Evolutionary conservation across 495 filamentous ascomycete species (phyloP).

Genomic region (Aeminium ludgeri): DNA sequence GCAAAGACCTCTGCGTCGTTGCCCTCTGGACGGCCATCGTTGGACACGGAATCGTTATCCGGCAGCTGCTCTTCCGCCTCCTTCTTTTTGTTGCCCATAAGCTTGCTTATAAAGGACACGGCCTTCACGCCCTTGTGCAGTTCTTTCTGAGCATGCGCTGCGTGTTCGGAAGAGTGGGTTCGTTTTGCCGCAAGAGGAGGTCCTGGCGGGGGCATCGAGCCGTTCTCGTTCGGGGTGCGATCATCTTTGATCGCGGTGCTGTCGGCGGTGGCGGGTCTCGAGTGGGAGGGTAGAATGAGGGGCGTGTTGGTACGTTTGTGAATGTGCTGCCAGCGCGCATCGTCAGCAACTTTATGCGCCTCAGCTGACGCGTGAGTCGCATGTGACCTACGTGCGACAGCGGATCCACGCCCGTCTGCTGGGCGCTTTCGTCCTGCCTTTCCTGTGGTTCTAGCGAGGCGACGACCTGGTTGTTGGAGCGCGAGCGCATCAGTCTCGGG

Average conservation of each 20-base stretch:
- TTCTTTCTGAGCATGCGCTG: no score
- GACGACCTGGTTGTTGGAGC: slow-evolving; percentile 3
- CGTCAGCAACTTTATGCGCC: neutral
- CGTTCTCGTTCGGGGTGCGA: neutral
- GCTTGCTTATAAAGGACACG: slow-evolving; percentile 78
- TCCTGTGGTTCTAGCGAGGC: no score
- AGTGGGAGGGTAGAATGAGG: neutral
- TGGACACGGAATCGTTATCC: slow-evolving; percentile 57
- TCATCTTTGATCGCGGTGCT: neutral
- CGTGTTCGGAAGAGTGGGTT: no score
- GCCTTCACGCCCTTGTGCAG: slow-evolving; percentile 72
- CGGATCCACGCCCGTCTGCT: slow-evolving; percentile 17
- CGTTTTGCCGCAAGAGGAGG: slow-evolving; percentile 8
- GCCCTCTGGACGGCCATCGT: slow-evolving; percentile 55
- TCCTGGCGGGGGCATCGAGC: slow-evolving; percentile 2
- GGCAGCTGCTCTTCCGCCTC: slow-evolving; percentile 36
- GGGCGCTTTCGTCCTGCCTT: neutral
- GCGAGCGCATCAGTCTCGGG: neutral
- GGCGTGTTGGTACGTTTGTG: slow-evolving; percentile 3
- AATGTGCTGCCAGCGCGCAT: slow-evolving; percentile 1
- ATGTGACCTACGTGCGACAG: slow-evolving; percentile 18
- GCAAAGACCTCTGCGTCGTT: slow-evolving; percentile 68
- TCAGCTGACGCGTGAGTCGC: neutral
- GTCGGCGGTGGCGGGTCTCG: neutral
- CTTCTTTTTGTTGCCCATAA: slow-evolving; percentile 66